Evolutionary conservation across 2,329 filamentous ascomycete species (phyloP).

Genomic region (Epichloe coenophiala): DNA sequence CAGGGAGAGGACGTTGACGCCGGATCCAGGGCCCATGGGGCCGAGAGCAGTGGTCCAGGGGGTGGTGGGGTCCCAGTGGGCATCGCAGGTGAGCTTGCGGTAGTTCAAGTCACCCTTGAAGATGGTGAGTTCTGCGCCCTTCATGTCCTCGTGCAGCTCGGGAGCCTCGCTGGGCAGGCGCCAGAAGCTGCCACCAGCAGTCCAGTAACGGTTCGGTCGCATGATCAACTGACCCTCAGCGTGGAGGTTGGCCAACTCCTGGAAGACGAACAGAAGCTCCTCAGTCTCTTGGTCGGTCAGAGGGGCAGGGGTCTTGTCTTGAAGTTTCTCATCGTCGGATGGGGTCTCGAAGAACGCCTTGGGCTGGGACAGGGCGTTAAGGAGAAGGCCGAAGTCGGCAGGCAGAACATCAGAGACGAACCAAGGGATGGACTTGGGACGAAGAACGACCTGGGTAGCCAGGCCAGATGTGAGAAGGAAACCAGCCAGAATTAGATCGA

Average conservation of each 20-base stretch:
- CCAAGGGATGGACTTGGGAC: slow-evolving; percentile 94
- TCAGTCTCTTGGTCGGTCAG: slow-evolving; percentile 54
- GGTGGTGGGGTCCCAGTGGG: slow-evolving; percentile 70
- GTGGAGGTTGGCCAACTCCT: slow-evolving; percentile 68
- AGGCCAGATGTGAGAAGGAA: slow-evolving; percentile 77
- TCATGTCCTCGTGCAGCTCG: slow-evolving; percentile 61
- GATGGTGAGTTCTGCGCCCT: slow-evolving; percentile 72
- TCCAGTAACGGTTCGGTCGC: slow-evolving; percentile 86
- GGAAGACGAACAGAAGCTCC: slow-evolving; percentile 64
- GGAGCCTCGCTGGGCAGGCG: slow-evolving; percentile 57
- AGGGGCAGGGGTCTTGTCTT: slow-evolving; percentile 42
- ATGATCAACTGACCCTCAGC: slow-evolving; percentile 73
- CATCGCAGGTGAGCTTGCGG: slow-evolving; percentile 80
- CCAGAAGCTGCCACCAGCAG: slow-evolving; percentile 77
- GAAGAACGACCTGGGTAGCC: slow-evolving; percentile 75
- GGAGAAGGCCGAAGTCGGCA: slow-evolving; percentile 68
- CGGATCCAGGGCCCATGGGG: slow-evolving; percentile 67
- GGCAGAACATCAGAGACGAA: slow-evolving; percentile 94
- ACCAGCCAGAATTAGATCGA: slow-evolving; percentile 82
- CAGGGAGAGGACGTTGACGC: slow-evolving; percentile 72
- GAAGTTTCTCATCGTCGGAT: slow-evolving; percentile 50
- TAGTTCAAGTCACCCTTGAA: slow-evolving; percentile 99
- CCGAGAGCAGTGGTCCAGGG: slow-evolving; percentile 77
- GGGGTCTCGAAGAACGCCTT: slow-evolving; percentile 65
- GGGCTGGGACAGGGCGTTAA: slow-evolving; percentile 67